Evolutionary conservation across 179 eudicot species (phyloP).

Genomic region (Patellifolia procumbens): DNA sequence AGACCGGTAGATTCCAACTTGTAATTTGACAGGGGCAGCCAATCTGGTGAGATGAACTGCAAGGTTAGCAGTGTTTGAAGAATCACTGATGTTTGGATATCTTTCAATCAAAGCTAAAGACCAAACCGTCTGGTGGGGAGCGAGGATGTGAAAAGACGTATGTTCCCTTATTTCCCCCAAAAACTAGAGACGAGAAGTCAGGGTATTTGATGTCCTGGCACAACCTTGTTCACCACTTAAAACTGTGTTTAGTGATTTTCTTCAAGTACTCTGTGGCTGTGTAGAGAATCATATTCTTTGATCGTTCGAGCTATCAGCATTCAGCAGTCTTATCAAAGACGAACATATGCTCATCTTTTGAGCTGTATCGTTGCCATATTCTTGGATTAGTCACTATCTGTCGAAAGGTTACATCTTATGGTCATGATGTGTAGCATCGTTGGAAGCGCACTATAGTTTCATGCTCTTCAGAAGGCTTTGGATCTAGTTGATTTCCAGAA

Average conservation of each 20-base stretch:
- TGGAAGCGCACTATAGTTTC: not conserved
- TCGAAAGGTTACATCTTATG: not conserved
- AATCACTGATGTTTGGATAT: not conserved
- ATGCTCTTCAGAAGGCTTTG: not conserved
- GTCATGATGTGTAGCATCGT: not conserved
- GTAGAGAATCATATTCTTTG: conserved; percentile 2
- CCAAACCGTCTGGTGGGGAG: too few species aligned
- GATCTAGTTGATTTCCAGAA: not conserved
- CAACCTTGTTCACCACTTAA: too few species aligned
- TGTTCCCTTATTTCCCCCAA: too few species aligned
- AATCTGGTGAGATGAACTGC: not conserved
- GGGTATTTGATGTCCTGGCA: too few species aligned
- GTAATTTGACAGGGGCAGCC: not conserved
- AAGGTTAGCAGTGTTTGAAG: conserved; percentile 2
- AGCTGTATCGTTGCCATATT: not conserved
- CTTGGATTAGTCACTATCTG: not conserved
- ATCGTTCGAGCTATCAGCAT: not conserved
- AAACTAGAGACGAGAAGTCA: too few species aligned
- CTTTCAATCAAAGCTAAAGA: too few species aligned
- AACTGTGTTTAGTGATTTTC: too few species aligned
- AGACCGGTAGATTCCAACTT: not conserved
- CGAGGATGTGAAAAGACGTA: too few species aligned
- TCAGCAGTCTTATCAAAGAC: not conserved
- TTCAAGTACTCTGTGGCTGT: not conserved
- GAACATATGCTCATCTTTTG: not conserved